Conservation (phyloP, 345 rosid genomes). For the Populus nigra region DNA sequence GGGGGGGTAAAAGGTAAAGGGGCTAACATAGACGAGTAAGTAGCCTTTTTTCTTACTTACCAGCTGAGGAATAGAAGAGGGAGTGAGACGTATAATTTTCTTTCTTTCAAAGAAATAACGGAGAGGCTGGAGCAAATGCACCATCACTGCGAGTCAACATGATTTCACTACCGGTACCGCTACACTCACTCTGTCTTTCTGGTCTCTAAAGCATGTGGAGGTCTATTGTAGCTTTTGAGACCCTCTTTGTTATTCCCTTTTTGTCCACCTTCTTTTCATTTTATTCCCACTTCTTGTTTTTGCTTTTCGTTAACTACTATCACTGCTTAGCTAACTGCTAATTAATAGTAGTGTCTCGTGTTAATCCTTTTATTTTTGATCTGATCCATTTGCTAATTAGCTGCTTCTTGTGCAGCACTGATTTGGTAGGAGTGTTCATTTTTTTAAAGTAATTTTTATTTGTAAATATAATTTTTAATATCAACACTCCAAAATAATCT, state of each 20-base stretch:
- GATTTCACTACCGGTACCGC: slow-evolving; percentile 31
- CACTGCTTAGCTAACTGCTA: neutral
- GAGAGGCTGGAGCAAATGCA: slow-evolving; percentile 37
- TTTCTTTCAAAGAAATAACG: slow-evolving; percentile 9
- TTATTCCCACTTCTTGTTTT: neutral
- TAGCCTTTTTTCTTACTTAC: slow-evolving; percentile 10
- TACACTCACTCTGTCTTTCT: slow-evolving; percentile 14
- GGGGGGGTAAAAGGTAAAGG: neutral
- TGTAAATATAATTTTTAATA: too few relatives aligned
- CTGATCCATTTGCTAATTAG: too few relatives aligned
- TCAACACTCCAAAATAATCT: too few relatives aligned
- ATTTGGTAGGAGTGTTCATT: too few relatives aligned
- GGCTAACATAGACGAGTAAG: neutral
- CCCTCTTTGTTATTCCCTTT: slow-evolving; percentile 17
- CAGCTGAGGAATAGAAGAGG: slow-evolving; percentile 6
- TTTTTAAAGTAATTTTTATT: too few relatives aligned
- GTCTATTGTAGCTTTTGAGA: slow-evolving; percentile 30
- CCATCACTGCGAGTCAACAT: slow-evolving; percentile 47
- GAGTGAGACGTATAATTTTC: neutral
- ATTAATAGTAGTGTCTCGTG: neutral
- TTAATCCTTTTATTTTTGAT: neutral
- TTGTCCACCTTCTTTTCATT: slow-evolving; percentile 6
- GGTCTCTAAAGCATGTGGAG: slow-evolving; percentile 31
- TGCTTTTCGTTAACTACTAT: neutral
- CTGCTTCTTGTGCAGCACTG: neutral